Percentiles rank a stretch among this genome's conserved stretches.
phyloP scores from a whole-genome alignment of 2,329 filamentous ascomycete species.

The Paraconiothyrium brasiliense region DNA sequence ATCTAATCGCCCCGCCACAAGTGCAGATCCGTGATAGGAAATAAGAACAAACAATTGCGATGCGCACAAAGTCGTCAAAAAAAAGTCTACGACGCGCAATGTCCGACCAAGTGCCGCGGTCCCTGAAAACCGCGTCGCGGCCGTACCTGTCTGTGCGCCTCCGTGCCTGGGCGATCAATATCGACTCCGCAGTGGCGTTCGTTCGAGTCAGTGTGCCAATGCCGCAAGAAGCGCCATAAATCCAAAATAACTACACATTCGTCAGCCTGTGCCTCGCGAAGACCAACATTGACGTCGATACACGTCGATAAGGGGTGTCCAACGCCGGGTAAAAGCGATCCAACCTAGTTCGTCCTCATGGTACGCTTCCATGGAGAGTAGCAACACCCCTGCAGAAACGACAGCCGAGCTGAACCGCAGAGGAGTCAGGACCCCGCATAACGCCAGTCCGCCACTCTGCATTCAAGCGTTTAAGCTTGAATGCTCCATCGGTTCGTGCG shows the following conservation, averaged over 20 bases:
- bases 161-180: constrained; percentile 24
- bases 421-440: constrained; percentile 20
- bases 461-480: constrained; percentile 5
- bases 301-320: constrained; percentile 7
- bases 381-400: not conserved
- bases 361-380: not conserved
- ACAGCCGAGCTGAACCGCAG: constrained; percentile 6
- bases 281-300: constrained; percentile 5
- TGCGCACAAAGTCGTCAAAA: constrained; percentile 3
- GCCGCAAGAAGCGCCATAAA: constrained; percentile 53
- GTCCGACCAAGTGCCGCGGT: not conserved
- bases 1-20: constrained; percentile 4
- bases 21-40: constrained; percentile 1
- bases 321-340: constrained; percentile 23
- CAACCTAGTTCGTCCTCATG: not conserved
- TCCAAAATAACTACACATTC: constrained; percentile 51
- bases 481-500: constrained; percentile 22
- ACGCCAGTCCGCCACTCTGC: constrained; percentile 18
- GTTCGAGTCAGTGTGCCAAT: constrained; percentile 42
- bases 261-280: constrained; percentile 36
- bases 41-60: constrained; percentile 5
- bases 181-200: constrained; percentile 24
- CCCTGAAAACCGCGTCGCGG: not conserved
- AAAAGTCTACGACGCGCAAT: not conserved
- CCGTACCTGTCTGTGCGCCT: constrained; percentile 20